Evolutionary conservation across 2,329 filamentous ascomycete genomes (phyloP).

Genomic region (Chrysoporthe deuterocubensis): DNA sequence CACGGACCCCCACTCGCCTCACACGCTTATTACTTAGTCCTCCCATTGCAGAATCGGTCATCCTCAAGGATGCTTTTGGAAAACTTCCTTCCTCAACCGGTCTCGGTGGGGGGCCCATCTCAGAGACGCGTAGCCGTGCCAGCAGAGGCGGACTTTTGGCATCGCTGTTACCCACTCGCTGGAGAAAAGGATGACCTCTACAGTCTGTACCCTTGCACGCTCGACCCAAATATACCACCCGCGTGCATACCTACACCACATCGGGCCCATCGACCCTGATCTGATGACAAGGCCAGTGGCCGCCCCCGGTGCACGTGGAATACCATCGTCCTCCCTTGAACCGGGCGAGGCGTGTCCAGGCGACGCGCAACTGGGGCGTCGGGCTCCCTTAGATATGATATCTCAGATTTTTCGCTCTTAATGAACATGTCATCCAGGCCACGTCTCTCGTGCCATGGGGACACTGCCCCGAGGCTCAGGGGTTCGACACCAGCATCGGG

Average conservation of each 20-base stretch:
- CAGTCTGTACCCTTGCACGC: not conserved
- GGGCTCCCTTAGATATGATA: not conserved
- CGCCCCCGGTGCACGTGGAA: not conserved
- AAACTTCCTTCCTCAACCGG: slow-evolving; percentile 5
- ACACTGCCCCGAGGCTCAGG: not conserved
- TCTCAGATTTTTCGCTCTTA: not conserved
- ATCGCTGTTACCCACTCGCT: not conserved
- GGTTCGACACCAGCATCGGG: not conserved
- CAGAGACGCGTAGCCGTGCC: not conserved
- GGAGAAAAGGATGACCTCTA: not conserved
- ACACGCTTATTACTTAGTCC: not conserved
- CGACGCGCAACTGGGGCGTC: not conserved
- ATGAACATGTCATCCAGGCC: not conserved
- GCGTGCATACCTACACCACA: not conserved
- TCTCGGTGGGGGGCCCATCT: not conserved
- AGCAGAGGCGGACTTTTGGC: not conserved
- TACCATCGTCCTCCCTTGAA: not conserved
- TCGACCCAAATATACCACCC: not conserved
- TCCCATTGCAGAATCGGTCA: not conserved
- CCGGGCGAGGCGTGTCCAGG: not conserved
- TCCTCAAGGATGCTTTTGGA: not conserved
- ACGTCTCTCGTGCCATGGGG: not conserved
- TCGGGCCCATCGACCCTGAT: not conserved
- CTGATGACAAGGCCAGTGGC: not conserved
- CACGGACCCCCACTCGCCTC: not conserved